Base-by-base conservation (phyloP, 176 grass and related monocot species). In the Coix lacrymajobi region DNA sequence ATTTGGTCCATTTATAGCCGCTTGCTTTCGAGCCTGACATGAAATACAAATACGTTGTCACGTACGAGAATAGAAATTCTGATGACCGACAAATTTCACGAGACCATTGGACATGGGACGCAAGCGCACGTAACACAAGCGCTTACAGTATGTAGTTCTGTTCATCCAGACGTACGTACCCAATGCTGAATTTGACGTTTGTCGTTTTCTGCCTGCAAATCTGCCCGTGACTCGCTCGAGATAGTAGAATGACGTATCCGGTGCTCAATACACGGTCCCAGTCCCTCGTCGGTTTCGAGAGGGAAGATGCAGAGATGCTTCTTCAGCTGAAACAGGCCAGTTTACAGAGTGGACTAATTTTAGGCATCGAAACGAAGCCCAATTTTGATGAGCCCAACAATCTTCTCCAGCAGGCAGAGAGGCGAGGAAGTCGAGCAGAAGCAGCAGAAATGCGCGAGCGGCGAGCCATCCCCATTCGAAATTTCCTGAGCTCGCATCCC, bases 381-480 rank as follows among this genome's bases (percentile, higher is more conserved):
- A 39, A 41, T 52, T 20, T 52, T 20, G 49, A 52, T 52, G 36
- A 52, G 49, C 49, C 17, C 49, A 52, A 8, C 66, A 40, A 69
- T 11, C 31, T 69, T 40, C 66, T 7, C 48, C 54, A 45, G 3
- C 5, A 62, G 39, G 39, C 25, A 40, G 28, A n/a, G 25, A 5
- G 3, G 41, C 48, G 4, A n/a, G n/a, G 61, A 31, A 6, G 22
- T n/a, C 2, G 12, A n/a, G n/a, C n/a, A n/a, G n/a, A n/a, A n/a
- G n/a, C 33, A 17, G 1, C 29, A 33, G 71, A 16, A 56, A 30
- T 57, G 51, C 73, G 32, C 49, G 73, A 57, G n/a, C n/a, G n/a
- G n/a, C n/a, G n/a, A n/a, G 73, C 73, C 54, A 28, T 56, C 61
- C 37, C 49, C 10, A 7, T 81, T 87, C 71, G 62, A 74, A 82